phyloP scores from a whole-genome alignment of 179 eudicot genomes.

The Beta lomatogona region DNA sequence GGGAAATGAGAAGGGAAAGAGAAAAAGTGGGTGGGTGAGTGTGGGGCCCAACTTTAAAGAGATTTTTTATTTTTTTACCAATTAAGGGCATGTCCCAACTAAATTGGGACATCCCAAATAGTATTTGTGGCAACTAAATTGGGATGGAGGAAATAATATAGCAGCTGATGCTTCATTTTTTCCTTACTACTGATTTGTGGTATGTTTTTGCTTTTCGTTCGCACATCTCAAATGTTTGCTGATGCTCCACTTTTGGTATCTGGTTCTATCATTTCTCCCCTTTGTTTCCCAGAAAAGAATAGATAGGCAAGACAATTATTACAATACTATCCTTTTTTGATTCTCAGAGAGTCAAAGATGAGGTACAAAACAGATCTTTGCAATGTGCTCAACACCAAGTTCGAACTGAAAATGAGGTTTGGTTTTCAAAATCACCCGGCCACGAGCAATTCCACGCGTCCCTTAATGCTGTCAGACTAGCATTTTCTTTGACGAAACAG shows the following conservation, averaged over 20 bases:
- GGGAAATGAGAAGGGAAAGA: no score
- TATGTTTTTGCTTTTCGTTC: constrained; percentile 10
- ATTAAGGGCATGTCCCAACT: no score
- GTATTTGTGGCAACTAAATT: no score
- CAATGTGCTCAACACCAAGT: constrained; percentile 30
- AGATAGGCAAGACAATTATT: background rate
- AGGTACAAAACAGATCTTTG: constrained; percentile 47
- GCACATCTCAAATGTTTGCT: background rate
- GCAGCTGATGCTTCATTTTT: background rate
- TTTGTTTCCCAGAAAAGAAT: background rate
- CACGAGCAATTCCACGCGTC: constrained; percentile 56
- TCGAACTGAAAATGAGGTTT: constrained; percentile 31
- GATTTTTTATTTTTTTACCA: no score
- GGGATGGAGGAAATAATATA: background rate
- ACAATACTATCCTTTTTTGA: constrained; percentile 1
- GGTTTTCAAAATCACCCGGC: constrained; percentile 46
- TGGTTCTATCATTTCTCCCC: constrained; percentile 3
- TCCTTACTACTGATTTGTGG: background rate
- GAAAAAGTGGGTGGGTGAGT: no score
- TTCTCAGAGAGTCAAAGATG: constrained; percentile 60
- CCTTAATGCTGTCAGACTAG: constrained; percentile 37
- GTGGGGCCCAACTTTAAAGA: no score
- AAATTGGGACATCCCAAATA: no score
- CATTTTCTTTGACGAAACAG: constrained; percentile 13
- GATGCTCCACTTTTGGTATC: constrained; percentile 2